phyloP scores from a whole-genome alignment of 257 asterid species.

The Capsicum rhomboideum region DNA sequence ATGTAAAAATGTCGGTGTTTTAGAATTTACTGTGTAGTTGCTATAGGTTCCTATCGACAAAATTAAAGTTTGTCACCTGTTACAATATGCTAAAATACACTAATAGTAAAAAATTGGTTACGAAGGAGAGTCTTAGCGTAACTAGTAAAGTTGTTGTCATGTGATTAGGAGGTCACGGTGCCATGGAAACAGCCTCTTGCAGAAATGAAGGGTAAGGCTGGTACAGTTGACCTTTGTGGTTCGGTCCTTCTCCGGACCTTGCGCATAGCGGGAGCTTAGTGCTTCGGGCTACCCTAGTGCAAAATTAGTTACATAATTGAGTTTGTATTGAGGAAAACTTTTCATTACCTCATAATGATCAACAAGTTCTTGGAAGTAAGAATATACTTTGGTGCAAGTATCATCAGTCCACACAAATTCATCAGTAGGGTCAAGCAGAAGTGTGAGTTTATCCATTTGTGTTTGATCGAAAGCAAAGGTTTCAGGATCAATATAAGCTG shows the following conservation, averaged over 20 bases:
- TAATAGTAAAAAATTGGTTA: not conserved
- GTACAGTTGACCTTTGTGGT: too few species aligned
- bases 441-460: constrained; percentile 82
- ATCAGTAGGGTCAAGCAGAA: constrained; percentile 77
- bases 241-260: too few species aligned
- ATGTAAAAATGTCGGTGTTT: not conserved
- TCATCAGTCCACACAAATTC: constrained; percentile 82
- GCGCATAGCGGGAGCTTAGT: too few species aligned
- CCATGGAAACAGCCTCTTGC: too few species aligned
- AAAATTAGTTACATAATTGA: not conserved
- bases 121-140: too few species aligned
- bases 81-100: not conserved
- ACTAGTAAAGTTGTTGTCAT: too few species aligned
- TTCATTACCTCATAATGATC: constrained; percentile 72
- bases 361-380: constrained; percentile 77
- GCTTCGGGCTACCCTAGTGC: too few species aligned
- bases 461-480: constrained; percentile 77
- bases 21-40: not conserved
- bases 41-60: not conserved
- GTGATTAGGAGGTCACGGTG: too few species aligned
- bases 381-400: constrained; percentile 63
- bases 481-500: constrained; percentile 80
- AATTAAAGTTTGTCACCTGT: not conserved
- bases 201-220: too few species aligned
- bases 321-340: not conserved